phyloP scores from a whole-genome alignment of 305 asterid genomes.

The Fraxinus paxiana region DNA sequence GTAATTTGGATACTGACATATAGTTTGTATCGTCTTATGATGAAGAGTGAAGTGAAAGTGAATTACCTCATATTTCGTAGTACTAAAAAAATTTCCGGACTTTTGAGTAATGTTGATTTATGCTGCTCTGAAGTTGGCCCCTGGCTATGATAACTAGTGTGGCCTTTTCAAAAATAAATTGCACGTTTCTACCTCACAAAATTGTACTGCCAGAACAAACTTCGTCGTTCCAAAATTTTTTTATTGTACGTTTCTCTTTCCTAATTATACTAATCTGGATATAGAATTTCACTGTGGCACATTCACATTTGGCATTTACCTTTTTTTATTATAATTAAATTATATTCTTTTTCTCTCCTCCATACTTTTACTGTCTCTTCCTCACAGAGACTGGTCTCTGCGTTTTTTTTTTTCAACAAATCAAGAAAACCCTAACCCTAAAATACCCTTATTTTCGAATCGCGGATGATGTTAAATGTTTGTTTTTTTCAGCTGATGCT shows the following conservation, averaged over 20 bases:
- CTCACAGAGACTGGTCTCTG: not conserved
- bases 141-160: not conserved
- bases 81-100: not conserved
- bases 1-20: not conserved
- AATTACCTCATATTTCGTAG: not conserved
- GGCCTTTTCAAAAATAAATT: not conserved
- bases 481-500: not conserved
- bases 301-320: not conserved
- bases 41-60: not conserved
- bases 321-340: not conserved
- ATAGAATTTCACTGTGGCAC: not conserved
- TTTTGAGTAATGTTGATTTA: not conserved
- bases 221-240: not conserved
- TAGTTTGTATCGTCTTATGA: not conserved
- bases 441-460: not conserved
- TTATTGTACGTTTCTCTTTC: not conserved
- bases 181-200: not conserved
- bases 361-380: not conserved
- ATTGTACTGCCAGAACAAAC: not conserved
- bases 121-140: not conserved
- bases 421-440: not conserved
- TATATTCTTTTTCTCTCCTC: not conserved
- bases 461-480: not conserved
- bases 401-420: not conserved
- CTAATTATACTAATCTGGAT: not conserved